Evolutionary conservation across 352 stramenopile species (phyloP).

Genomic region (Globisporangium iwayamae): DNA sequence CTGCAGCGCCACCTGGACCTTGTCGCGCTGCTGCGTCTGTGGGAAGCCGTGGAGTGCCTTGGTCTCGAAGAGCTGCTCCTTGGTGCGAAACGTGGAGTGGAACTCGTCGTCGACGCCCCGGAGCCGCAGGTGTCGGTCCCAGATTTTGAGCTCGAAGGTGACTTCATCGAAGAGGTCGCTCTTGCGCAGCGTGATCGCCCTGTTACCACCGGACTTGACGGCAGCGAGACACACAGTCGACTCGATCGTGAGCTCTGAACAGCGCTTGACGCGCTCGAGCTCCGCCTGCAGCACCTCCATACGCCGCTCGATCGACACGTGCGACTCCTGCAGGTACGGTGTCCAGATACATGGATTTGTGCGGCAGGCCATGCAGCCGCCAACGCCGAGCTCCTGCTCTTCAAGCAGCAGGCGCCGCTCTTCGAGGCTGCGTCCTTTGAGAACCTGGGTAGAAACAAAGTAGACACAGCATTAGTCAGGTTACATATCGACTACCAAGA

Average conservation of each 20-base stretch:
- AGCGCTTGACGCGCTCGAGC: conserved; percentile 68
- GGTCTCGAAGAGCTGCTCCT: conserved; percentile 85
- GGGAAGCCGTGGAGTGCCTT: conserved; percentile 88
- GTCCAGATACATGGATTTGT: conserved; percentile 66
- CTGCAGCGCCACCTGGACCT: conserved; percentile 76
- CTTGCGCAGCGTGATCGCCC: conserved; percentile 51
- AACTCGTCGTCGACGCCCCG: conserved; percentile 90
- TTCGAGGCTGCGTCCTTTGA: conserved; percentile 58
- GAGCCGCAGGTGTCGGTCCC: conserved; percentile 65
- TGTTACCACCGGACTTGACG: conserved; percentile 45
- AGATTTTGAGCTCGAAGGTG: conserved; percentile 60
- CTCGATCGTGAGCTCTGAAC: conserved; percentile 37
- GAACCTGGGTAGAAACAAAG: conserved; percentile 19
- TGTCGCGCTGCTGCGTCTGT: conserved; percentile 80
- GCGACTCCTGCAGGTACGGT: conserved; percentile 54
- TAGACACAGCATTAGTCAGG: background rate
- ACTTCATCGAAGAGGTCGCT: conserved; percentile 73
- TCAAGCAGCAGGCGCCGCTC: conserved; percentile 58
- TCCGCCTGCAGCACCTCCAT: conserved; percentile 63
- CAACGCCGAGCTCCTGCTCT: conserved; percentile 65
- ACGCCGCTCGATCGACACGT: conserved; percentile 46
- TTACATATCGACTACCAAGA: background rate
- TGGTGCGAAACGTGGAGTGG: conserved; percentile 85
- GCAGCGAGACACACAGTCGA: conserved; percentile 60
- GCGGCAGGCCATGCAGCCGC: conserved; percentile 81